phyloP scores from a whole-genome alignment of 441 rosid genomes.

The Brassica hybrid region DNA sequence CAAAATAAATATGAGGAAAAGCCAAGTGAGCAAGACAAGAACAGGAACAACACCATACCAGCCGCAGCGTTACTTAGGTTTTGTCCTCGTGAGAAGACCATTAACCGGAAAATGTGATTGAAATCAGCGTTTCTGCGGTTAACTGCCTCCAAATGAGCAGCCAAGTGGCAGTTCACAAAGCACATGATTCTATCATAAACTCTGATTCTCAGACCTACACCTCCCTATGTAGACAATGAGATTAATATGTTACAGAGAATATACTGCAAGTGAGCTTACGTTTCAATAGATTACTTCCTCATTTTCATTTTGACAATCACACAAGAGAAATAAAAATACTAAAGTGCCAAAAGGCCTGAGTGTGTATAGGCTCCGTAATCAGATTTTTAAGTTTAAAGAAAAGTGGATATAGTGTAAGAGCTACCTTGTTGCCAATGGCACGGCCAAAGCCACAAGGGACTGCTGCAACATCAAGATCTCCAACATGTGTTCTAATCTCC shows the following conservation, averaged over 20 bases:
- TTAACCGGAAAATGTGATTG: constrained; percentile 81
- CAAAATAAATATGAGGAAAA: constrained; percentile 76
- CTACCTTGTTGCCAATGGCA: constrained; percentile 81
- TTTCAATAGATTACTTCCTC: constrained; percentile 1
- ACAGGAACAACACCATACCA: constrained; percentile 85
- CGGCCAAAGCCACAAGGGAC: constrained; percentile 85
- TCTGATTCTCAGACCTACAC: constrained; percentile 95
- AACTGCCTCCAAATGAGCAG: constrained; percentile 98
- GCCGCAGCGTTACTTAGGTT: constrained; percentile 56
- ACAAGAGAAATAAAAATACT: background rate
- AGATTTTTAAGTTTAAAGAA: background rate
- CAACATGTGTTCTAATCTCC: constrained; percentile 64
- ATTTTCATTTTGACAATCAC: background rate
- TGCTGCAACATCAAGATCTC: constrained; percentile 79
- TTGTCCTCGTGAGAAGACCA: constrained; percentile 79
- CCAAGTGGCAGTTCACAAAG: constrained; percentile 98
- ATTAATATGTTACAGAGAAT: background rate
- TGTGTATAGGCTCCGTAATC: too few relatives aligned
- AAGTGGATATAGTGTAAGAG: constrained; percentile 13
- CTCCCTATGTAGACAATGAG: constrained; percentile 68
- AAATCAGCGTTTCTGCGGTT: constrained; percentile 95
- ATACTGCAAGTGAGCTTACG: background rate
- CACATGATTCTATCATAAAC: constrained; percentile 88
- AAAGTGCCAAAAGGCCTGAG: background rate
- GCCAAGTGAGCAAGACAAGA: constrained; percentile 72